Percentiles rank a stretch among this genome's conserved stretches.
Evolutionary conservation across 176 grass and related monocot species (phyloP).

Genomic region (Areca catechu): DNA sequence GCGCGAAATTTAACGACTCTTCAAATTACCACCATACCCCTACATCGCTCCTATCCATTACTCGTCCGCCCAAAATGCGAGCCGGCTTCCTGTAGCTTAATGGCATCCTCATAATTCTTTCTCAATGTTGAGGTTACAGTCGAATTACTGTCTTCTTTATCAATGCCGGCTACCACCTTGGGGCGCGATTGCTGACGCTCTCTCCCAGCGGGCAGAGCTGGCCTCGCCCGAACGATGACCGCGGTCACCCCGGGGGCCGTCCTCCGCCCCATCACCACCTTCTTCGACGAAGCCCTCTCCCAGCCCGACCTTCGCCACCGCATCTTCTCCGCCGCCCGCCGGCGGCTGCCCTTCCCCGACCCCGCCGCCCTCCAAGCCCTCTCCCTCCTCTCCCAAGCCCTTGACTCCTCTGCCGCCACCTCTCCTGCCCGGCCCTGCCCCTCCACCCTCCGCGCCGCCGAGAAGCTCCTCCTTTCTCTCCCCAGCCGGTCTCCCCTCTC

Average conservation of each 20-base stretch:
- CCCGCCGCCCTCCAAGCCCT: constrained; percentile 27
- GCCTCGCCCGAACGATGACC: constrained; percentile 18
- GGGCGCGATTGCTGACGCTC: too few relatives aligned
- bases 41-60: too few relatives aligned
- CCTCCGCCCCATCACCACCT: constrained; percentile 33
- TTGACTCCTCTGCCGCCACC: constrained; percentile 30
- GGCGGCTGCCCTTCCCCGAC: constrained; percentile 14
- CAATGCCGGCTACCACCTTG: too few relatives aligned
- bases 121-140: too few relatives aligned
- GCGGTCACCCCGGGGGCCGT: constrained; percentile 12
- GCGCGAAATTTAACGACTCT: too few relatives aligned
- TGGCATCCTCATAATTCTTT: too few relatives aligned
- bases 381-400: constrained; percentile 41
- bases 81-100: too few relatives aligned
- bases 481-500: constrained; percentile 21
- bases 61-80: too few relatives aligned
- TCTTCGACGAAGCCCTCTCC: constrained; percentile 41
- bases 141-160: too few relatives aligned
- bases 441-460: constrained; percentile 40
- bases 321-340: constrained; percentile 34
- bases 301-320: constrained; percentile 42
- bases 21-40: too few relatives aligned
- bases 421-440: constrained; percentile 12
- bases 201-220: too few relatives aligned
- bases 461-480: constrained; percentile 36